These are phyloP conservation scores for Pseudogymnoascus sp. DNA, from an alignment of 2,329 filamentous ascomycete genomes.

Conservation along the genomic window DNA sequence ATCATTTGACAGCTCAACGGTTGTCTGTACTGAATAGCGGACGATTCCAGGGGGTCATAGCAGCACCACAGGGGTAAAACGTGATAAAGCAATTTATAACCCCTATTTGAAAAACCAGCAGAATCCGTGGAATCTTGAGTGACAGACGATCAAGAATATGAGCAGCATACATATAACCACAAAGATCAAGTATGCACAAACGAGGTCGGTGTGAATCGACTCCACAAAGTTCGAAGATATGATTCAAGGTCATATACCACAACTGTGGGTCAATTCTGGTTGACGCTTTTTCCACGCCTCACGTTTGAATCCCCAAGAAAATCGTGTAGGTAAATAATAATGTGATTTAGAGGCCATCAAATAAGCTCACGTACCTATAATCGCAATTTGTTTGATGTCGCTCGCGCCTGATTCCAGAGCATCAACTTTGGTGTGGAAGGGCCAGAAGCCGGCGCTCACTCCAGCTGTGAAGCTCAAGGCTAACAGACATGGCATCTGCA, in stretches of 20 bases:
- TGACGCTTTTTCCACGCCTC: not conserved
- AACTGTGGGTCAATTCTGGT: not conserved
- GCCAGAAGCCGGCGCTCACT: conserved; percentile 24
- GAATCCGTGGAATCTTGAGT: not conserved
- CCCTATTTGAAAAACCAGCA: not conserved
- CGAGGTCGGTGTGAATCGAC: not conserved
- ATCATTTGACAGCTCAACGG: not conserved
- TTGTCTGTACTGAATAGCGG: not conserved
- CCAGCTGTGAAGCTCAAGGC: conserved; percentile 18
- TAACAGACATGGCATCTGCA: conserved; percentile 14
- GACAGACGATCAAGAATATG: not conserved
- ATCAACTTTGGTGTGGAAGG: conserved; percentile 18
- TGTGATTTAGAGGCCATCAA: not conserved
- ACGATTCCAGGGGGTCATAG: not conserved
- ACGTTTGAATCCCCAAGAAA: not conserved
- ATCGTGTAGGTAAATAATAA: not conserved
- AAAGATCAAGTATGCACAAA: not conserved
- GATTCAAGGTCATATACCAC: not conserved
- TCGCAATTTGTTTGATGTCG: conserved; percentile 26
- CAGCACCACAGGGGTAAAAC: not conserved
- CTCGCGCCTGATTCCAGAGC: conserved; percentile 16
- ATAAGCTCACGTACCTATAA: conserved; percentile 25
- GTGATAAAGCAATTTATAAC: not conserved
- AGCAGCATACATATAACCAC: not conserved
- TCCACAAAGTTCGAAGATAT: not conserved